These are phyloP conservation scores for Cladosporium velox DNA, from an alignment of 2,329 filamentous ascomycete genomes.

Conservation along the genomic window DNA sequence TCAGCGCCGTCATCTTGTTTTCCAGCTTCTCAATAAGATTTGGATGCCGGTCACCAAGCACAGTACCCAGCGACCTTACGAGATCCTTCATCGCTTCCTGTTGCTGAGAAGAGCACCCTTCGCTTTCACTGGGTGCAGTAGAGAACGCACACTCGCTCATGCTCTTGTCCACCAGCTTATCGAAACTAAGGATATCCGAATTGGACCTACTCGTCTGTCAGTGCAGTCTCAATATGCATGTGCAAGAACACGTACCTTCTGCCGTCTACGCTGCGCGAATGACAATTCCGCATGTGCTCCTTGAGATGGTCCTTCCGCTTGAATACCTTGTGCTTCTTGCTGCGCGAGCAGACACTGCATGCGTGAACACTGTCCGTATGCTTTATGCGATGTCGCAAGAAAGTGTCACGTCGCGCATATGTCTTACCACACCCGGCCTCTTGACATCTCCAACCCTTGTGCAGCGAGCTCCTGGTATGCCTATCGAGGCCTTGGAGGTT, in stretches of 20 bases:
- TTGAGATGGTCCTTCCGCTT: conserved; percentile 12
- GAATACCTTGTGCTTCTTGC: neutral
- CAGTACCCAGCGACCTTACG: conserved; percentile 7
- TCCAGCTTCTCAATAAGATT: conserved; percentile 4
- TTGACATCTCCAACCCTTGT: conserved; percentile 12
- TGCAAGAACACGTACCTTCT: neutral
- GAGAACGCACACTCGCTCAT: neutral
- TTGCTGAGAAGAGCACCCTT: neutral
- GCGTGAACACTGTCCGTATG: neutral
- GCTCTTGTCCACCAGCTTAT: neutral
- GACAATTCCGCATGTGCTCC: conserved; percentile 14
- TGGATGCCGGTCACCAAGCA: neutral
- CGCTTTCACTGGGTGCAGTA: too few species aligned
- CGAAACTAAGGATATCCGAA: neutral
- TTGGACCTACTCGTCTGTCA: neutral
- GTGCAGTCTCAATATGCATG: neutral
- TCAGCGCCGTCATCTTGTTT: neutral
- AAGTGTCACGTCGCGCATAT: conserved; percentile 7
- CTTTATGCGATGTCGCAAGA: neutral
- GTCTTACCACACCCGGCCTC: neutral
- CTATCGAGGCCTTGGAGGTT: conserved; percentile 1
- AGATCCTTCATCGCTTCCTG: conserved; percentile 11
- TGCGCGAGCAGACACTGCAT: neutral
- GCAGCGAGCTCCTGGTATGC: neutral
- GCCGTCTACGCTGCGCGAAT: neutral